These are phyloP conservation scores for Friedmanniomyces simplex DNA, from an alignment of 495 filamentous ascomycete genomes.

Conservation along the genomic window DNA sequence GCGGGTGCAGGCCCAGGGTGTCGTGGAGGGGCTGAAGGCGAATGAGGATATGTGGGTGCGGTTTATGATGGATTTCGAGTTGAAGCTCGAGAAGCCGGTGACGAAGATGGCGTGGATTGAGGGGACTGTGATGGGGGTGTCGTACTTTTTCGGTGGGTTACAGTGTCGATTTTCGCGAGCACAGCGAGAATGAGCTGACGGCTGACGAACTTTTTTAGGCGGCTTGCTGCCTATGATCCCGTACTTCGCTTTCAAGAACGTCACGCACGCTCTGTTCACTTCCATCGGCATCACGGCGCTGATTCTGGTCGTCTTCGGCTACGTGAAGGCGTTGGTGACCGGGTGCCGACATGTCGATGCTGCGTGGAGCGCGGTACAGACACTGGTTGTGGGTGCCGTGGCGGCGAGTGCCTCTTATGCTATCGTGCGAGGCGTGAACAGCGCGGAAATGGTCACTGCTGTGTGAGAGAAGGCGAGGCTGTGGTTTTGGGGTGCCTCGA, in stretches of 20 bases:
- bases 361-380: constrained; percentile 22
- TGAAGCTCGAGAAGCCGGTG: constrained; percentile 38
- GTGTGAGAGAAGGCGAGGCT: no score
- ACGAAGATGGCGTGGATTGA: constrained; percentile 36
- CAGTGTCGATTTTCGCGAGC: not conserved
- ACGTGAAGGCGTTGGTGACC: constrained; percentile 33
- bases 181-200: not conserved
- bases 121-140: constrained; percentile 40
- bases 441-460: not conserved
- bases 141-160: constrained; percentile 43
- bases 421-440: constrained; percentile 25
- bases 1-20: constrained; percentile 23
- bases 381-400: constrained; percentile 22
- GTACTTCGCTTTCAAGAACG: constrained; percentile 40
- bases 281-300: constrained; percentile 42
- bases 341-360: constrained; percentile 14
- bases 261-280: constrained; percentile 38
- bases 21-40: constrained; percentile 34
- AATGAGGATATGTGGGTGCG: constrained; percentile 38
- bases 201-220: constrained; percentile 25
- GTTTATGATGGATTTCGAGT: constrained; percentile 47
- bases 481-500: no score
- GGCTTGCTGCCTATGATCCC: constrained; percentile 49
- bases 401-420: constrained; percentile 25
- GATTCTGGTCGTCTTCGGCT: constrained; percentile 44